Evolutionary conservation across 2,329 filamentous ascomycete species (phyloP).

Genomic region (Chaetomiaceae sp.): DNA sequence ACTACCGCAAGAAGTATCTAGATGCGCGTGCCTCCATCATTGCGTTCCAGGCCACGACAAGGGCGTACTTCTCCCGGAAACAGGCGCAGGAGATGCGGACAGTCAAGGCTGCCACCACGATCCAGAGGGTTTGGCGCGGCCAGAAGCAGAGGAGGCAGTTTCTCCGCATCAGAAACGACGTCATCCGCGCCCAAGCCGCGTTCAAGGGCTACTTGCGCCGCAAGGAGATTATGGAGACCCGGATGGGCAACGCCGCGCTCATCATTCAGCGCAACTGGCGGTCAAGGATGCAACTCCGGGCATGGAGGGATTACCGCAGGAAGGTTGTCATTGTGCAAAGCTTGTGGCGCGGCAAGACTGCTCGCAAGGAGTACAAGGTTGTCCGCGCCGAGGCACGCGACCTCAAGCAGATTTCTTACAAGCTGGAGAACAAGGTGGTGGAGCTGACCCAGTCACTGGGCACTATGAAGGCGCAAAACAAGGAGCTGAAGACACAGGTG

Average conservation of each 20-base stretch:
- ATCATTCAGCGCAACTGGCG: conserved; percentile 91
- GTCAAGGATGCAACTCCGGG: conserved; percentile 68
- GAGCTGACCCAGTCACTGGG: conserved; percentile 93
- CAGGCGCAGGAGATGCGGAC: conserved; percentile 76
- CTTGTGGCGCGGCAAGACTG: conserved; percentile 80
- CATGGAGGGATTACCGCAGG: conserved; percentile 83
- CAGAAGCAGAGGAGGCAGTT: conserved; percentile 83
- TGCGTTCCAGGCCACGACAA: conserved; percentile 69
- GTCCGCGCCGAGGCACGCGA: conserved; percentile 94
- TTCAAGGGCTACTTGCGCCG: conserved; percentile 90
- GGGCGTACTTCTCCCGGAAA: conserved; percentile 74
- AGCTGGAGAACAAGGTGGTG: conserved; percentile 98
- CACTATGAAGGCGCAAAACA: conserved; percentile 92
- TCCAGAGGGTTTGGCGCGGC: conserved; percentile 92
- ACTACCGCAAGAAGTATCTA: conserved; percentile 87
- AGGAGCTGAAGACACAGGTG: conserved; percentile 77
- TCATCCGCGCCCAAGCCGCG: conserved; percentile 82
- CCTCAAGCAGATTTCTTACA: conserved; percentile 99
- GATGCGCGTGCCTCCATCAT: conserved; percentile 80
- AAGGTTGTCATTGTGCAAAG: conserved; percentile 89
- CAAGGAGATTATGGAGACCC: conserved; percentile 88
- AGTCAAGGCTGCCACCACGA: conserved; percentile 83
- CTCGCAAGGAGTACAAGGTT: conserved; percentile 81
- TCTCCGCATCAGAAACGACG: conserved; percentile 70
- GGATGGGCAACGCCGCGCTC: conserved; percentile 83